Evolutionary conservation across 352 stramenopile genomes (phyloP).

Genomic region (Globisporangium mamillatum): DNA sequence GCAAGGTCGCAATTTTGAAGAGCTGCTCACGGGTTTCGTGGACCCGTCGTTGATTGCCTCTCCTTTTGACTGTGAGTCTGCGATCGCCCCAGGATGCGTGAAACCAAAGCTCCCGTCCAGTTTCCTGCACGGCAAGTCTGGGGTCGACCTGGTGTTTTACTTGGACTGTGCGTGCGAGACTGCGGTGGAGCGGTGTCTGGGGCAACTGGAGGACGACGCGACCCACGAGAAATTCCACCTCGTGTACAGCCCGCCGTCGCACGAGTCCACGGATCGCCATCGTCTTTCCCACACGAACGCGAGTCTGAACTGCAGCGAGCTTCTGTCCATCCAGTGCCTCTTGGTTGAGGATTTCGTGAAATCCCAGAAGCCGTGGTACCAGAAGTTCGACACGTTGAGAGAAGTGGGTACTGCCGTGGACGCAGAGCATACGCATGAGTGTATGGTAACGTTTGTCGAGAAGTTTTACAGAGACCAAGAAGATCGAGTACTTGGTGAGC

Average conservation of each 20-base stretch:
- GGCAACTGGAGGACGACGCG: constrained; percentile 45
- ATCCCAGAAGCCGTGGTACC: constrained; percentile 40
- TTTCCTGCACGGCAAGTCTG: constrained; percentile 65
- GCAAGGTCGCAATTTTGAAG: constrained; percentile 47
- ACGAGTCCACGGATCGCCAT: constrained; percentile 49
- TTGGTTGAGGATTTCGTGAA: constrained; percentile 22
- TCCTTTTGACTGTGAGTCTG: constrained; percentile 54
- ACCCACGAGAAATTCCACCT: constrained; percentile 49
- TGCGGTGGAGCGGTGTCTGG: constrained; percentile 58
- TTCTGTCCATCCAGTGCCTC: constrained; percentile 57
- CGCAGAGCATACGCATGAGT: constrained; percentile 31
- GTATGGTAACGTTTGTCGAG: constrained; percentile 34
- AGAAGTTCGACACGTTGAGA: constrained; percentile 50
- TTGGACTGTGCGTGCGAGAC: constrained; percentile 35
- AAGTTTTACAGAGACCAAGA: constrained; percentile 25
- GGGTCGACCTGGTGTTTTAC: constrained; percentile 71
- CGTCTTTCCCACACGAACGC: constrained; percentile 50
- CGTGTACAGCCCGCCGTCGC: constrained; percentile 38
- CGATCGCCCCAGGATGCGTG: constrained; percentile 36
- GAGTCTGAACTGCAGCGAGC: constrained; percentile 37
- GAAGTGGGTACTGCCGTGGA: constrained; percentile 19
- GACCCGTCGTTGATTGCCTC: constrained; percentile 38
- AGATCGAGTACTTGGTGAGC: constrained; percentile 12
- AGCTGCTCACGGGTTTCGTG: constrained; percentile 54
- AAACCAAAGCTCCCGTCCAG: constrained; percentile 35